phyloP scores from a whole-genome alignment of 1,139 yeast genomes.

The Starmera stellimalicola region DNA sequence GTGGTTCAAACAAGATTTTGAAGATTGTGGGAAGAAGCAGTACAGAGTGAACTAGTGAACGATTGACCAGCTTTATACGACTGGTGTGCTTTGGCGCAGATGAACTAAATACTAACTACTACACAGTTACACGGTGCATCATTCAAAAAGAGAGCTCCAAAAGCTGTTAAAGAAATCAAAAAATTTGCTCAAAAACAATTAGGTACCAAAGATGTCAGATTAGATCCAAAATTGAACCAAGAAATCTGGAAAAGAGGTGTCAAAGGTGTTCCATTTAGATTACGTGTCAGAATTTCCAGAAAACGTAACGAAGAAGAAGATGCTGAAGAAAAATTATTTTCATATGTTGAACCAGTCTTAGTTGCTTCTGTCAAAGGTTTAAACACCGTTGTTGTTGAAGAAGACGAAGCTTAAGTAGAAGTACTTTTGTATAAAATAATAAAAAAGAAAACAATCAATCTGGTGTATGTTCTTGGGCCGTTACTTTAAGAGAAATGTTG shows the following conservation, averaged over 20 bases:
- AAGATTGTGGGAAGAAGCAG: too few relatives aligned
- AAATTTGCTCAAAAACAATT: conserved; percentile 97
- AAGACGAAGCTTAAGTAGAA: conserved; percentile 51
- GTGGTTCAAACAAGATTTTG: too few relatives aligned
- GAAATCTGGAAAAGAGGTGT: conserved; percentile 99
- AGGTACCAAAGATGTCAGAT: conserved; percentile 99
- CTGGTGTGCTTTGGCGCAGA: too few relatives aligned
- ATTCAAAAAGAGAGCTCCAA: conserved; percentile 99
- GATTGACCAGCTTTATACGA: too few relatives aligned
- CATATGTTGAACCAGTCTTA: conserved; percentile 95
- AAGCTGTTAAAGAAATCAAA: conserved; percentile 98
- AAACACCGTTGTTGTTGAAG: conserved; percentile 95
- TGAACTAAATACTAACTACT: conserved; percentile 40
- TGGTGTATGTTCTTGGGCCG: too few relatives aligned
- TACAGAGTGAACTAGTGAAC: too few relatives aligned
- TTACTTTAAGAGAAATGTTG: too few relatives aligned
- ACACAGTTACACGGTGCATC: conserved; percentile 87
- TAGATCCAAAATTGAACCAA: conserved; percentile 98
- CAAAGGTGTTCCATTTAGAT: conserved; percentile 97
- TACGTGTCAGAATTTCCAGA: conserved; percentile 99
- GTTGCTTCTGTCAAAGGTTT: conserved; percentile 96
- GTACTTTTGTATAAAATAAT: background rate
- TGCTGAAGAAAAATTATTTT: conserved; percentile 96
- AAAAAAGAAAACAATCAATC: too few relatives aligned
- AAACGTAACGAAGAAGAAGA: conserved; percentile 99